A percentile compares a stretch with the other conserved stretches of the same genome.
Evolutionary conservation across 495 filamentous ascomycete species (phyloP).

Genomic region (Aspergillus nanangensis): DNA sequence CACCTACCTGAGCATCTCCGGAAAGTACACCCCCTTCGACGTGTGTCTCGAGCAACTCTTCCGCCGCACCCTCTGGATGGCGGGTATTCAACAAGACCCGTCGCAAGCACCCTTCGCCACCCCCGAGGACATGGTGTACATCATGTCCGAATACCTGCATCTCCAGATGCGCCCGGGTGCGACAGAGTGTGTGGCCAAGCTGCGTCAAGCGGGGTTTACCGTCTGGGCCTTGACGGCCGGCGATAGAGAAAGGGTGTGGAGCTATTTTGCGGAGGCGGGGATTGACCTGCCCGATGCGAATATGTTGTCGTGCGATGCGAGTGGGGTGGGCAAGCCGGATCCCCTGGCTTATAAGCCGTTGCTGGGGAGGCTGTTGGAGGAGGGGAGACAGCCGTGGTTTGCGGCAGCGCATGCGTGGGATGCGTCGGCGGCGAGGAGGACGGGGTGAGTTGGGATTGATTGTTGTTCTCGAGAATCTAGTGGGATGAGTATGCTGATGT

Average conservation of each 20-base stretch:
- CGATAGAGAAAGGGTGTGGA: slow-evolving; percentile 27
- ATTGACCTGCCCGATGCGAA: slow-evolving; percentile 32
- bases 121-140: slow-evolving; percentile 23
- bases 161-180: slow-evolving; percentile 27
- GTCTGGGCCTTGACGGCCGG: slow-evolving; percentile 41
- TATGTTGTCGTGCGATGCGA: slow-evolving; percentile 26
- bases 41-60: slow-evolving; percentile 31
- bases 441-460: slow-evolving; percentile 17
- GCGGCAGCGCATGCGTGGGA: slow-evolving; percentile 37
- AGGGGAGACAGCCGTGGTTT: slow-evolving; percentile 25
- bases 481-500: background rate
- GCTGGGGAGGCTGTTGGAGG: slow-evolving; percentile 18
- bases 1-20: slow-evolving; percentile 34
- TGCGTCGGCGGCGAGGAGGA: slow-evolving; percentile 27
- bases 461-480: background rate
- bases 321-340: slow-evolving; percentile 29
- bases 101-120: slow-evolving; percentile 19
- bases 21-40: slow-evolving; percentile 22
- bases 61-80: slow-evolving; percentile 31
- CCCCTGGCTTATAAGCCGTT: slow-evolving; percentile 22
- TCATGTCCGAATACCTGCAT: slow-evolving; percentile 21
- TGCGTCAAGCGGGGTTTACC: slow-evolving; percentile 34
- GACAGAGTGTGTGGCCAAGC: slow-evolving; percentile 28
- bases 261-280: slow-evolving; percentile 31
- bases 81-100: slow-evolving; percentile 25